A percentile compares a stretch with the other conserved stretches of the same genome.
Conservation (phyloP, 768 basidiomycete genomes). For the Tulasnella sp. region DNA sequence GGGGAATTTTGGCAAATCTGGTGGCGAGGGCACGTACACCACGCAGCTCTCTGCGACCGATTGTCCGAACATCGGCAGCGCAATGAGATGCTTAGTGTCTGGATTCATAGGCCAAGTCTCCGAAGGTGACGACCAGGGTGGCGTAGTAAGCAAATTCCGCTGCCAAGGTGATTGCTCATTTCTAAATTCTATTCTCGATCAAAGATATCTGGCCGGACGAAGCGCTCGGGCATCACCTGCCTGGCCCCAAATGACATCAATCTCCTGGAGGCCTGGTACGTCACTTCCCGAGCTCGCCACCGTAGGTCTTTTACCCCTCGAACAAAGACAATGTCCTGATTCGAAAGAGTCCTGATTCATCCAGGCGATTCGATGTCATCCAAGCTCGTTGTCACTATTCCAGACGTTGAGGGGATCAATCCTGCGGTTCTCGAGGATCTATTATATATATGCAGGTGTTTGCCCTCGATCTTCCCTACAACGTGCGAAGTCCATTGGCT, state of each 20-base stretch:
- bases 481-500: too few relatives aligned
- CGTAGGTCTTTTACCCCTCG: background rate
- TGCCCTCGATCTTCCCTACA: background rate
- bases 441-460: constrained; percentile 5
- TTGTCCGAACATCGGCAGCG: background rate
- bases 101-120: constrained; percentile 5
- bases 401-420: constrained; percentile 7
- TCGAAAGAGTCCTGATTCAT: too few relatives aligned
- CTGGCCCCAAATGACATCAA: constrained; percentile 3
- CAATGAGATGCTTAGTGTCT: constrained; percentile 2
- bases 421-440: background rate
- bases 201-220: too few relatives aligned
- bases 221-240: background rate
- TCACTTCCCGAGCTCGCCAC: background rate
- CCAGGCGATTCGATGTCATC: background rate
- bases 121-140: background rate
- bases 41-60: background rate
- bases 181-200: too few relatives aligned
- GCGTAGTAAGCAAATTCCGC: background rate
- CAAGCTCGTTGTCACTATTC: constrained; percentile 1
- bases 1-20: too few relatives aligned
- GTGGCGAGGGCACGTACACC: background rate
- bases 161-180: too few relatives aligned
- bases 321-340: too few relatives aligned
- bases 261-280: constrained; percentile 7